Evolutionary conservation across 495 filamentous ascomycete genomes (phyloP).

Genomic region (Aspergillus biplanus): DNA sequence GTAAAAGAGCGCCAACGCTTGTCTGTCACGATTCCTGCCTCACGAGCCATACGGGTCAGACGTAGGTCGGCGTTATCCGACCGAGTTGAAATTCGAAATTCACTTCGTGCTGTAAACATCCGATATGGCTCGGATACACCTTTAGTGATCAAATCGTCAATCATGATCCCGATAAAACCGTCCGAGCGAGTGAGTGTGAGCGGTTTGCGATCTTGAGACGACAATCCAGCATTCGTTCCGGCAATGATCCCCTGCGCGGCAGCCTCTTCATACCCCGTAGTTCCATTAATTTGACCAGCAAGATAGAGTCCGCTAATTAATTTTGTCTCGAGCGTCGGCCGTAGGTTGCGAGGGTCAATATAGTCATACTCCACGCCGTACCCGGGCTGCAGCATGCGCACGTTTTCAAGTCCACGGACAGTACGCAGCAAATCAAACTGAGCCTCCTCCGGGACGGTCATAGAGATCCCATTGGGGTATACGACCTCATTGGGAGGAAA

Average conservation of each 20-base stretch:
- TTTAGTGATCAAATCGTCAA: constrained; percentile 97
- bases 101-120: constrained; percentile 96
- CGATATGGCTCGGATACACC: constrained; percentile 96
- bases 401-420: constrained; percentile 84
- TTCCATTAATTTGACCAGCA: constrained; percentile 97
- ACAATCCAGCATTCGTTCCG: constrained; percentile 88
- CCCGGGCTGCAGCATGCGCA: constrained; percentile 91
- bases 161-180: constrained; percentile 98
- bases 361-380: constrained; percentile 99
- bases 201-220: constrained; percentile 63
- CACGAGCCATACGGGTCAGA: constrained; percentile 77
- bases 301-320: constrained; percentile 86
- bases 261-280: constrained; percentile 97
- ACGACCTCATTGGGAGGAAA: constrained; percentile 83
- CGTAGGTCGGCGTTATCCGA: constrained; percentile 93
- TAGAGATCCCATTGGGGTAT: constrained; percentile 96
- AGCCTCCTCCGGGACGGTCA: constrained; percentile 87
- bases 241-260: constrained; percentile 92
- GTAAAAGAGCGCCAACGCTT: constrained; percentile 74
- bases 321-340: constrained; percentile 91
- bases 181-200: constrained; percentile 79
- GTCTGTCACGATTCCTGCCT: constrained; percentile 77
- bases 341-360: constrained; percentile 87
- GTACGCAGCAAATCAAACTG: constrained; percentile 85
- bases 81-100: constrained; percentile 89